Evolutionary conservation across 148 eudicot genomes (phyloP).

Genomic region (Beta vulgaris): DNA sequence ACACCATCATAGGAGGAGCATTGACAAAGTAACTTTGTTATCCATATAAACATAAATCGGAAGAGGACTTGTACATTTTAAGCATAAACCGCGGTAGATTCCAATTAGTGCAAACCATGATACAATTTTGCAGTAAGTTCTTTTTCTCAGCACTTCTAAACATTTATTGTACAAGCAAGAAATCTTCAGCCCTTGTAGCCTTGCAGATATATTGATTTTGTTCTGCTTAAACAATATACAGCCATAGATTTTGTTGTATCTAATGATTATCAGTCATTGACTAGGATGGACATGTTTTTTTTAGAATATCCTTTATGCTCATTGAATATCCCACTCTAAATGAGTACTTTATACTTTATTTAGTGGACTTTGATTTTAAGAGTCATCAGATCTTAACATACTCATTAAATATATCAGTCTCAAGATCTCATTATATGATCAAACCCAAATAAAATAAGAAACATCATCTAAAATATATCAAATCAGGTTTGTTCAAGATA

Average conservation of each 20-base stretch:
- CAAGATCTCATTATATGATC: slow-evolving; percentile 18
- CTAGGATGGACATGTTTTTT: background rate
- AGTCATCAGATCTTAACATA: slow-evolving; percentile 21
- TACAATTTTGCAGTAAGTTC: background rate
- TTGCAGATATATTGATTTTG: background rate
- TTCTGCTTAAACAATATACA: background rate
- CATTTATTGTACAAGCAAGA: background rate
- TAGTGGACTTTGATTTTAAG: background rate
- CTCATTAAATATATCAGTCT: slow-evolving; percentile 16
- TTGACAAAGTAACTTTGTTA: background rate
- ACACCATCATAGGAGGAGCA: slow-evolving; percentile 1
- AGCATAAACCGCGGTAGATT: background rate
- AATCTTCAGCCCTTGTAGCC: background rate
- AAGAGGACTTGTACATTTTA: background rate
- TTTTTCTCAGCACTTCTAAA: background rate
- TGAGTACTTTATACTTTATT: slow-evolving; percentile 15
- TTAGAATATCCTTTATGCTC: slow-evolving; percentile 15
- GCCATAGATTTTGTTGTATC: slow-evolving; percentile 18
- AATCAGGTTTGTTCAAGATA: background rate
- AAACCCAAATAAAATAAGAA: slow-evolving; percentile 16
- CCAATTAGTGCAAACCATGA: slow-evolving; percentile 14
- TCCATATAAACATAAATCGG: background rate
- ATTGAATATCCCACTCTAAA: slow-evolving; percentile 16
- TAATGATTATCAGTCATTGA: slow-evolving; percentile 11
- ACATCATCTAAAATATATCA: slow-evolving; percentile 11